These are phyloP conservation scores for Vigna unguiculata DNA, from an alignment of 306 rosid genomes.

Conservation along the genomic window DNA sequence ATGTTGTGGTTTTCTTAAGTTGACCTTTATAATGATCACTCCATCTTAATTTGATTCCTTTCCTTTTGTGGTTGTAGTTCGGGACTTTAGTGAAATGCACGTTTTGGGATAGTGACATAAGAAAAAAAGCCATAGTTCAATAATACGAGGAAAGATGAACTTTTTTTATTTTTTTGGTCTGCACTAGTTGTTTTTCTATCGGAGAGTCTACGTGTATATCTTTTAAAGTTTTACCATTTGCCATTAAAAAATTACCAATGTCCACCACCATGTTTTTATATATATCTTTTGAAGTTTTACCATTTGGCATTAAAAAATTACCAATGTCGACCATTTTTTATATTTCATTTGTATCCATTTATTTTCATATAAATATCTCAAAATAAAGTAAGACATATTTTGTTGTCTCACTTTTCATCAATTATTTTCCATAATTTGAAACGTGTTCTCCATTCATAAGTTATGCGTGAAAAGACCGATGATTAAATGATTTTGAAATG, in stretches of 20 bases:
- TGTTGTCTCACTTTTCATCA: not conserved
- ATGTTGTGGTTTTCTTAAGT: slow-evolving; percentile 34
- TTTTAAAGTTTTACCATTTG: not conserved
- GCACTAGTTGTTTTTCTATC: not conserved
- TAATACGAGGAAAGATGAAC: slow-evolving; percentile 29
- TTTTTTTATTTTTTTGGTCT: not conserved
- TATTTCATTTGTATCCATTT: not conserved
- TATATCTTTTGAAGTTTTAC: not conserved
- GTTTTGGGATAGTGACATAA: slow-evolving; percentile 51
- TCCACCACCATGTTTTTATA: no score
- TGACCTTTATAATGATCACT: slow-evolving; percentile 37
- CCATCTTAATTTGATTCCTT: slow-evolving; percentile 40
- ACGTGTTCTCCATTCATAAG: not conserved
- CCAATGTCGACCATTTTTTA: not conserved
- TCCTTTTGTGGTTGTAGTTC: slow-evolving; percentile 42
- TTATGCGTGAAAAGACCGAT: not conserved
- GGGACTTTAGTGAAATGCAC: slow-evolving; percentile 39
- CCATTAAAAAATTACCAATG: not conserved
- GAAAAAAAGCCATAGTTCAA: slow-evolving; percentile 19
- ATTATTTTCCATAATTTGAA: not conserved
- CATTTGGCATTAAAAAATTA: not conserved
- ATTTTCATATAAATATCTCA: not conserved
- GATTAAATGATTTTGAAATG: not conserved
- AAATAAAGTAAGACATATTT: not conserved
- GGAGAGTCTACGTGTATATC: not conserved